phyloP scores from a whole-genome alignment of 805 yeast genomes.

The Yamadazyma olivae region DNA sequence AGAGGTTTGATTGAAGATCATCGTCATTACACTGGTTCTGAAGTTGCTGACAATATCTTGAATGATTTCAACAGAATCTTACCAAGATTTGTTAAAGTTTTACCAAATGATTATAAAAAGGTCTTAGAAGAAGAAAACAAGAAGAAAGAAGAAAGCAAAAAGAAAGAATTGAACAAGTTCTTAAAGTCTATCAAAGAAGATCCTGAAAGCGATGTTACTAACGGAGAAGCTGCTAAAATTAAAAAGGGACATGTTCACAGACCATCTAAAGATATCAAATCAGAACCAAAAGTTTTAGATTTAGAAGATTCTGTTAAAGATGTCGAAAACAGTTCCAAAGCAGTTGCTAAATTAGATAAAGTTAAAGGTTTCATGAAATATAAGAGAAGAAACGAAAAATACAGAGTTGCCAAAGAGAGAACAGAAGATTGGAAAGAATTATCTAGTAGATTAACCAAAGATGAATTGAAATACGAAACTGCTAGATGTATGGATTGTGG shows the following conservation, averaged over 20 bases:
- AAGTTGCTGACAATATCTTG: slow-evolving; percentile 79
- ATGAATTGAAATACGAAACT: slow-evolving; percentile 85
- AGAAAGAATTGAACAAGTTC: slow-evolving; percentile 62
- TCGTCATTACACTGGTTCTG: slow-evolving; percentile 90
- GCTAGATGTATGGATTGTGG: slow-evolving; percentile 99
- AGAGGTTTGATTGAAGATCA: slow-evolving; percentile 94
- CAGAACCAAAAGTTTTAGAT: slow-evolving; percentile 85
- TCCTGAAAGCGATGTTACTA: slow-evolving; percentile 81
- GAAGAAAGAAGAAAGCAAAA: slow-evolving; percentile 59
- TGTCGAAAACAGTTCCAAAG: slow-evolving; percentile 59
- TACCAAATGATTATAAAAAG: slow-evolving; percentile 87
- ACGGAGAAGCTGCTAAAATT: slow-evolving; percentile 73
- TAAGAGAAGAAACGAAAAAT: slow-evolving; percentile 81
- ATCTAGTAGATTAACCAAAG: slow-evolving; percentile 74
- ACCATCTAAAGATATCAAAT: slow-evolving; percentile 21
- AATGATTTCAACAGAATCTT: slow-evolving; percentile 84
- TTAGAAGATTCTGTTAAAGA: slow-evolving; percentile 86
- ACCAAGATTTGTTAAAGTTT: slow-evolving; percentile 87
- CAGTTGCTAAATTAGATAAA: slow-evolving; percentile 66
- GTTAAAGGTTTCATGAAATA: slow-evolving; percentile 91
- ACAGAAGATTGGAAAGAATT: slow-evolving; percentile 91
- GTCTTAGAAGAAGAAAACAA: slow-evolving; percentile 78
- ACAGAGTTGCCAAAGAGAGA: slow-evolving; percentile 74
- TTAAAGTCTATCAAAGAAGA: slow-evolving; percentile 74
- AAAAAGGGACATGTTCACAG: slow-evolving; percentile 48